Conservation (phyloP, 257 asterid genomes). For the Paulownia fortunei region DNA sequence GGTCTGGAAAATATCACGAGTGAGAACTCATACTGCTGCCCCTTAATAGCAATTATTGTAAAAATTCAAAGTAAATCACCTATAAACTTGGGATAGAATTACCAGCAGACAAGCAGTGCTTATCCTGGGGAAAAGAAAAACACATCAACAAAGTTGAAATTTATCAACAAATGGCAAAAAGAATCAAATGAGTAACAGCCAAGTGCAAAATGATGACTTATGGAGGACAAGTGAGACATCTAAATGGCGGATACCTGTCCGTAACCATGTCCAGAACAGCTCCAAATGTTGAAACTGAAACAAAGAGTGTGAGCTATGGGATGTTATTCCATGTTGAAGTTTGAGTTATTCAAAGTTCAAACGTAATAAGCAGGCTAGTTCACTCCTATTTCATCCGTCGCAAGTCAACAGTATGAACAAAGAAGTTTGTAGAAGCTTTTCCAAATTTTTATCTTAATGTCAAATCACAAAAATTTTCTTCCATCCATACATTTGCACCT, state of each 20-base stretch:
- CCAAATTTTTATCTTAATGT: too few relatives aligned
- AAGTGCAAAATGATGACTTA: background rate
- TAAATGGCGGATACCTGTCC: slow-evolving; percentile 65
- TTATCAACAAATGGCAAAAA: slow-evolving; percentile 18
- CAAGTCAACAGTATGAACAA: slow-evolving; percentile 18
- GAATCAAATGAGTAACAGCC: slow-evolving; percentile 24
- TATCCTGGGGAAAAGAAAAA: slow-evolving; percentile 64
- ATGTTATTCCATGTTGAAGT: too few relatives aligned
- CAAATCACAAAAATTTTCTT: too few relatives aligned
- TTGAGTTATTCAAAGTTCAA: too few relatives aligned
- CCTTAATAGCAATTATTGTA: background rate
- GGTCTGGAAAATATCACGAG: slow-evolving; percentile 63
- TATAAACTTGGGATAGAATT: slow-evolving; percentile 94
- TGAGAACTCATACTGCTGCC: slow-evolving; percentile 28
- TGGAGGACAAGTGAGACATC: background rate
- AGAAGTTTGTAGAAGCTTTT: slow-evolving; percentile 1
- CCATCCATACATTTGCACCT: too few relatives aligned
- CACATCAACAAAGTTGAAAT: slow-evolving; percentile 28
- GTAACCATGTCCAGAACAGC: slow-evolving; percentile 99
- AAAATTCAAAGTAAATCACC: slow-evolving; percentile 49
- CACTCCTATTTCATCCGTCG: slow-evolving; percentile 23
- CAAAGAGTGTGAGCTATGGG: slow-evolving; percentile 29
- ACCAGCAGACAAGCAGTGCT: slow-evolving; percentile 97
- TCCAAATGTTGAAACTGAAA: slow-evolving; percentile 94
- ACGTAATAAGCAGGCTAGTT: slow-evolving; percentile 25